Base-by-base conservation (phyloP, 257 asterid genomes). In the Ophiorrhiza pumila region DNA sequence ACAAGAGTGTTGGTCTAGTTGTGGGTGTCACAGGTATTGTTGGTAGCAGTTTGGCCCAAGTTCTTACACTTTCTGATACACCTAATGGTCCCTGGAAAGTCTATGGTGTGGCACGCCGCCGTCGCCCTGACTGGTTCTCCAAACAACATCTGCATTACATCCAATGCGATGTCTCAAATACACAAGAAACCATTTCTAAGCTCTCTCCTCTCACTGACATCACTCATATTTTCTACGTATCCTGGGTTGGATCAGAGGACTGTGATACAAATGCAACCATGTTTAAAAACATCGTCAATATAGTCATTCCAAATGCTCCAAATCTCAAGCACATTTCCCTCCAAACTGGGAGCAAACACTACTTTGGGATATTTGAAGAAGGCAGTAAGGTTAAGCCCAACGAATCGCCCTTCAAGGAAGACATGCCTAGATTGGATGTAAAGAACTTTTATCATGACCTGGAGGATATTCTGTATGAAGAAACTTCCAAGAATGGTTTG, bases 41-140 rank as follows among this genome's bases (percentile, higher is more conserved):
- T 7, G 85, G 83, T 12, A 78, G 73, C 67, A 78, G 85, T 27
- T 72, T 82, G 4, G 83, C 83, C 49, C 77, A 78, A 63, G 78
- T 78, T n/a, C 85, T 82, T 37, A 68, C 80, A 4, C 83, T 49
- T 2, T 58, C 74, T 2, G 83, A 75, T 59, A 82, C 85, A 0
- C 81, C 83, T 0, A 78, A 82, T 7, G 79, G 81, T 13, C 79
- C 85, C 57, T 82, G 83, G 85, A 82, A 82, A 47, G 85, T 82
- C 25, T 78, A 75, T 15, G 85, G 85, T 31, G 77, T 78, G 23
- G 83, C 85, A 1, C 78, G 85, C 59, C 85, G 83, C 45, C 74
- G 68, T 32, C 64, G 81, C 17, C 81, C 81, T 0, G 5, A 42
- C 1, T 82, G 86, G 86, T 72, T 72, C 13, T 60, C 75, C 39